phyloP scores from a whole-genome alignment of 2,329 filamentous ascomycete species.

The Zasmidium angulare region DNA sequence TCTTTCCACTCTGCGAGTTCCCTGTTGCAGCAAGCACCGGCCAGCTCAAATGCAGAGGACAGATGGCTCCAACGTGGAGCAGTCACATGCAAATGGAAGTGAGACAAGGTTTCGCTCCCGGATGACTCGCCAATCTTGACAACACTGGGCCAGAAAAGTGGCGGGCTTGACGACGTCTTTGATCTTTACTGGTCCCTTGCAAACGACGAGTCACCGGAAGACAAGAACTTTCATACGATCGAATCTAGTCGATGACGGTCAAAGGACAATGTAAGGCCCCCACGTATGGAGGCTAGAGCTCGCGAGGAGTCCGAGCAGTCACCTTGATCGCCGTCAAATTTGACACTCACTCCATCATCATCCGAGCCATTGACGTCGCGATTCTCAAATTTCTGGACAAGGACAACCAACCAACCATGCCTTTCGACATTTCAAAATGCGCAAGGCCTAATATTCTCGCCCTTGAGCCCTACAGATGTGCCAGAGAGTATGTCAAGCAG shows the following conservation, averaged over 20 bases:
- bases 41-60: background rate
- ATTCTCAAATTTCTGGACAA: slow-evolving; percentile 11
- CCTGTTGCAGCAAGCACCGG: background rate
- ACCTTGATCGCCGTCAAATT: background rate
- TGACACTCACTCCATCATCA: background rate
- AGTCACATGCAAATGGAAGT: background rate
- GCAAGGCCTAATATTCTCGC: slow-evolving; percentile 54
- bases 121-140: background rate
- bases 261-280: too few relatives aligned
- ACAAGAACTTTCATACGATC: too few relatives aligned
- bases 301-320: background rate
- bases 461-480: slow-evolving; percentile 55
- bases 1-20: background rate
- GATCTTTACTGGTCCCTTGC: too few relatives aligned
- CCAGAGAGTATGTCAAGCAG: slow-evolving; percentile 51
- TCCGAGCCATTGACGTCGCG: slow-evolving; percentile 7
- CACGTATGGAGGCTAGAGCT: background rate
- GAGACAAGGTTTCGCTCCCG: background rate
- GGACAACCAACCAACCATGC: slow-evolving; percentile 27
- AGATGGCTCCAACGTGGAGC: background rate
- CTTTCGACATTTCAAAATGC: slow-evolving; percentile 52
- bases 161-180: background rate
- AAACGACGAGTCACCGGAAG: too few relatives aligned
- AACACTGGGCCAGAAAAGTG: background rate
- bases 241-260: too few relatives aligned